Percentiles rank a stretch among this genome's conserved stretches.
Conservation (phyloP, 306 rosid species). For the Potentilla sterilis region DNA sequence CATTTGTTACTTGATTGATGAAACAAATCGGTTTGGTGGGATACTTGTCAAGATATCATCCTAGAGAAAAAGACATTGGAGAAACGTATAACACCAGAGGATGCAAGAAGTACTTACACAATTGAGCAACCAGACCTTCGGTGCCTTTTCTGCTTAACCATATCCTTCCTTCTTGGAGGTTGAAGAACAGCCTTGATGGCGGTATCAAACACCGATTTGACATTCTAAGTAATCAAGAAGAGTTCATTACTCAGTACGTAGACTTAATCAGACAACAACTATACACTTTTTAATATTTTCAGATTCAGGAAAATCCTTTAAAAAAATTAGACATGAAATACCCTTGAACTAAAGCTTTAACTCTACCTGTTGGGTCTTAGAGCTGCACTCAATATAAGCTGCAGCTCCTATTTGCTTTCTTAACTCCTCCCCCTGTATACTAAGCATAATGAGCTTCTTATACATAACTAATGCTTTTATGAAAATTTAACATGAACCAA, state of each 20-base stretch:
- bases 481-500: neutral
- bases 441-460: slow-evolving; percentile 20
- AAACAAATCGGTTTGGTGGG: neutral
- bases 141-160: slow-evolving; percentile 64
- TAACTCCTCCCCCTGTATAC: slow-evolving; percentile 84
- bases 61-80: slow-evolving; percentile 4
- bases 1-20: neutral
- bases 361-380: slow-evolving; percentile 93
- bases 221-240: slow-evolving; percentile 61
- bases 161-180: slow-evolving; percentile 92
- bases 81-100: slow-evolving; percentile 8
- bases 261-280: neutral
- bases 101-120: slow-evolving; percentile 58
- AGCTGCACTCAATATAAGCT: slow-evolving; percentile 94
- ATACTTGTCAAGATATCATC: neutral
- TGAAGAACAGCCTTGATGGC: slow-evolving; percentile 98
- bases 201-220: slow-evolving; percentile 91
- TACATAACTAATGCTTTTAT: neutral
- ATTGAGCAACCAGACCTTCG: slow-evolving; percentile 71
- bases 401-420: slow-evolving; percentile 98
- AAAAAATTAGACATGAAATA: neutral
- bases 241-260: slow-evolving; percentile 2
- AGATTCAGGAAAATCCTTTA: neutral
- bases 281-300: neutral
- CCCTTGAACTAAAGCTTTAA: neutral